These are phyloP conservation scores for Neoascochyta sp. DNA, from an alignment of 2,329 filamentous ascomycete species.

Conservation along the genomic window DNA sequence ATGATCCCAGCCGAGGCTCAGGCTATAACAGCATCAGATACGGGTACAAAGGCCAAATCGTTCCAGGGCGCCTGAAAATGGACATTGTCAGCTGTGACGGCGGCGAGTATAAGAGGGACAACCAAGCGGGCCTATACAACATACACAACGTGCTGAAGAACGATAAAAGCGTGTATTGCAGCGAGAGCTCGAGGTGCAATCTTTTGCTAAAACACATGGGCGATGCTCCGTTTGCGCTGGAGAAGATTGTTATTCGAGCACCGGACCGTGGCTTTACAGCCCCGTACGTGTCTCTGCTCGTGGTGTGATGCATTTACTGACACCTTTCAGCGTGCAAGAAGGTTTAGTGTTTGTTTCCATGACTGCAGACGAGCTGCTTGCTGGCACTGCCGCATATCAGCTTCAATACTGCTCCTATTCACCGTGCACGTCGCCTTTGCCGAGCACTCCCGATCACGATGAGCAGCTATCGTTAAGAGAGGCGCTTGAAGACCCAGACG, in stretches of 20 bases:
- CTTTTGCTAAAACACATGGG: constrained; percentile 79
- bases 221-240: constrained; percentile 73
- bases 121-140: constrained; percentile 43
- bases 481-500: constrained; percentile 32
- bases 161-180: constrained; percentile 84
- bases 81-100: constrained; percentile 88
- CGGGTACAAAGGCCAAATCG: constrained; percentile 81
- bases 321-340: constrained; percentile 67
- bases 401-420: constrained; percentile 53
- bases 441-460: constrained; percentile 23
- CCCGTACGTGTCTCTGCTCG: constrained; percentile 61
- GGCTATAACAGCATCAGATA: constrained; percentile 61
- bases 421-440: constrained; percentile 23
- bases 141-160: constrained; percentile 76
- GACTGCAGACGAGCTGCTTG: constrained; percentile 71
- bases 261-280: constrained; percentile 77
- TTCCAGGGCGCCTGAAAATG: constrained; percentile 76
- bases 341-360: constrained; percentile 91
- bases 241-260: constrained; percentile 83
- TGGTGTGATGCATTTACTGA: constrained; percentile 29
- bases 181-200: constrained; percentile 82
- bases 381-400: constrained; percentile 69
- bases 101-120: constrained; percentile 62
- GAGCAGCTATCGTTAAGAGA: constrained; percentile 34
- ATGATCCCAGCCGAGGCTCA: constrained; percentile 21